phyloP scores from a whole-genome alignment of 306 rosid genomes.

The Notholithocarpus densiflorus region DNA sequence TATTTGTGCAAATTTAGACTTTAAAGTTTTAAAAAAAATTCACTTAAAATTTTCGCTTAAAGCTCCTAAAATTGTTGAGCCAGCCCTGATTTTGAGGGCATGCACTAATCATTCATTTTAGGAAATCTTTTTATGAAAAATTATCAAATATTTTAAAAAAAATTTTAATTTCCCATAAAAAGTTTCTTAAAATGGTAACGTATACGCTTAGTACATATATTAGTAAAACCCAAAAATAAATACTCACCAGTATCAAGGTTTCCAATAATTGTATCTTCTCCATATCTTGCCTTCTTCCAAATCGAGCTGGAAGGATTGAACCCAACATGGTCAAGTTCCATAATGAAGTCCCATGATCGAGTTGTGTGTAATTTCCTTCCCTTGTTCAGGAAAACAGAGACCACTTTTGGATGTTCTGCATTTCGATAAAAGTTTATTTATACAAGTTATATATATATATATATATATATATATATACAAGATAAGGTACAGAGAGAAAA shows the following conservation, averaged over 20 bases:
- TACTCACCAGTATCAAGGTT: conserved; percentile 78
- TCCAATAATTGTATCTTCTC: conserved; percentile 71
- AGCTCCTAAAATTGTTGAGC: too few species aligned
- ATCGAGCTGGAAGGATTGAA: conserved; percentile 39
- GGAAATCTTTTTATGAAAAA: too few species aligned
- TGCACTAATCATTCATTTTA: too few species aligned
- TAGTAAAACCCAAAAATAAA: not conserved
- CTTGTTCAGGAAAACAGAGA: conserved; percentile 65
- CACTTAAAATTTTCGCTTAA: too few species aligned
- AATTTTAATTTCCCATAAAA: too few species aligned
- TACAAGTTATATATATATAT: not conserved
- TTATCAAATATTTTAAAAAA: too few species aligned
- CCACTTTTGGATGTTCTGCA: conserved; percentile 64
- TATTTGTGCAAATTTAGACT: too few species aligned
- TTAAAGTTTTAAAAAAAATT: too few species aligned
- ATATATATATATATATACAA: too few species aligned
- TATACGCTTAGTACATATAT: accelerated
- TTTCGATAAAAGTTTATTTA: not conserved
- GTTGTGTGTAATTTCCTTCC: conserved; percentile 88
- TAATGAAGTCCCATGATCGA: conserved; percentile 77
- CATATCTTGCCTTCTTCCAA: conserved; percentile 83
- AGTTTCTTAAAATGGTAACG: too few species aligned
- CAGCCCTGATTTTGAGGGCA: too few species aligned
- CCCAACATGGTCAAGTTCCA: conserved; percentile 65
- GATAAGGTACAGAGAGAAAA: not conserved